Conservation (phyloP, 139 green algal species). For the Chlorella sp. region DNA sequence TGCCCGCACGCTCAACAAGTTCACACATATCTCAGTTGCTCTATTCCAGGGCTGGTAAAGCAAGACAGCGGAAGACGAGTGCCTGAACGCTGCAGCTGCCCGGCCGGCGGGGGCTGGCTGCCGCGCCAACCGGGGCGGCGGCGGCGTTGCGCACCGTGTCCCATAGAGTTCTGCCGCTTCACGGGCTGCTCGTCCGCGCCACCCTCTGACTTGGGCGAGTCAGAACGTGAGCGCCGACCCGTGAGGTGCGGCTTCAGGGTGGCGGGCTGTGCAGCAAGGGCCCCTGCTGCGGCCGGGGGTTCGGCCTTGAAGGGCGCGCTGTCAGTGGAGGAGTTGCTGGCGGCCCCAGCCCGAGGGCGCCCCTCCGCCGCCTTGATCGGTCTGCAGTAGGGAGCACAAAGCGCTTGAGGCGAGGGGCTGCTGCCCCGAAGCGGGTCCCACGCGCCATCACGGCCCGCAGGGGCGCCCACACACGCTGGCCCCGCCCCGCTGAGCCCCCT, state of each 20-base stretch:
- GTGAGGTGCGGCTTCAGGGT: conserved; percentile 24
- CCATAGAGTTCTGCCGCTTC: conserved; percentile 46
- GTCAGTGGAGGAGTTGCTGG: conserved; percentile 19
- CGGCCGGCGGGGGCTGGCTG: not conserved
- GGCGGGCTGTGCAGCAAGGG: not conserved
- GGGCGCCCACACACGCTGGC: not conserved
- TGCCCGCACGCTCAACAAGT: too few relatives aligned
- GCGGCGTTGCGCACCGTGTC: conserved; percentile 7
- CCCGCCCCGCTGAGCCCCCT: not conserved
- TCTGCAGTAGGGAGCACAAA: not conserved
- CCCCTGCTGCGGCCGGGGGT: not conserved
- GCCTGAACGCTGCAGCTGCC: too few relatives aligned
- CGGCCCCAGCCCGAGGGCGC: not conserved
- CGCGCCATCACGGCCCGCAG: not conserved
- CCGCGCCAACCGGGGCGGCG: not conserved
- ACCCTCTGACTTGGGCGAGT: conserved; percentile 28
- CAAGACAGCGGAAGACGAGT: too few relatives aligned
- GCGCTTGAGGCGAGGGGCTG: not conserved
- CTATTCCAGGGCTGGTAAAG: too few relatives aligned
- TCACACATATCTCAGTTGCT: too few relatives aligned
- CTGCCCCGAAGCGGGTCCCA: not conserved
- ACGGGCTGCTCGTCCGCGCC: conserved; percentile 18
- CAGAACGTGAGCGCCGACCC: conserved; percentile 33
- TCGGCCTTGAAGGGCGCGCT: not conserved
- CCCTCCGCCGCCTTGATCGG: conserved; percentile 4